These are phyloP conservation scores for Chlamydomonas applanata DNA, from an alignment of 139 green algal genomes.

Conservation along the genomic window DNA sequence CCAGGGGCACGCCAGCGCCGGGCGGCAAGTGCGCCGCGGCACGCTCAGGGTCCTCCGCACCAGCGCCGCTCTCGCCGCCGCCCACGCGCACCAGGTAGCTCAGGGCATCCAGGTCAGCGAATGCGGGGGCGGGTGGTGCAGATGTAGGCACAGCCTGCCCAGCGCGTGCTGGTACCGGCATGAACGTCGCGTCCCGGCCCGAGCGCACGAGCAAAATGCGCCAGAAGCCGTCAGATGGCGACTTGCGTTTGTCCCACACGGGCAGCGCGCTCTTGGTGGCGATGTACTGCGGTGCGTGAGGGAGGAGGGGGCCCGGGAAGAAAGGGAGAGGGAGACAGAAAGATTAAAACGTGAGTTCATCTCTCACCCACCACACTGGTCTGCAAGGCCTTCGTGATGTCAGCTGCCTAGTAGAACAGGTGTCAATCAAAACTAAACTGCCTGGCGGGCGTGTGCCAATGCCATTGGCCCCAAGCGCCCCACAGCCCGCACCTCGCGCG, in stretches of 20 bases:
- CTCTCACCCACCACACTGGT: too few relatives aligned
- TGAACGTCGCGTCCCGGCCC: slow-evolving; percentile 31
- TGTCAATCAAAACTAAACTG: too few relatives aligned
- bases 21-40: neutral
- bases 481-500: neutral
- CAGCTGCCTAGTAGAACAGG: too few relatives aligned
- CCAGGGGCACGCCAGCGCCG: neutral
- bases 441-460: too few relatives aligned
- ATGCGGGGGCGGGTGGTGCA: slow-evolving; percentile 4
- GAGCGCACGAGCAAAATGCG: slow-evolving; percentile 41
- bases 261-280: neutral
- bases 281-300: neutral
- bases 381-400: too few relatives aligned
- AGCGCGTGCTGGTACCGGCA: slow-evolving; percentile 31
- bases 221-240: slow-evolving; percentile 39
- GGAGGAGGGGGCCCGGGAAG: neutral
- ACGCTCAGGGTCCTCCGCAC: neutral
- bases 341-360: too few relatives aligned
- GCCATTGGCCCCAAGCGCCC: neutral
- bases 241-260: slow-evolving; percentile 40
- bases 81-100: slow-evolving; percentile 10
- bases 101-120: slow-evolving; percentile 19
- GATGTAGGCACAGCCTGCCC: slow-evolving; percentile 8
- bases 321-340: too few relatives aligned
- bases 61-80: neutral